phyloP scores from a whole-genome alignment of 129 eudicot genomes.

The Tagetes erecta region DNA sequence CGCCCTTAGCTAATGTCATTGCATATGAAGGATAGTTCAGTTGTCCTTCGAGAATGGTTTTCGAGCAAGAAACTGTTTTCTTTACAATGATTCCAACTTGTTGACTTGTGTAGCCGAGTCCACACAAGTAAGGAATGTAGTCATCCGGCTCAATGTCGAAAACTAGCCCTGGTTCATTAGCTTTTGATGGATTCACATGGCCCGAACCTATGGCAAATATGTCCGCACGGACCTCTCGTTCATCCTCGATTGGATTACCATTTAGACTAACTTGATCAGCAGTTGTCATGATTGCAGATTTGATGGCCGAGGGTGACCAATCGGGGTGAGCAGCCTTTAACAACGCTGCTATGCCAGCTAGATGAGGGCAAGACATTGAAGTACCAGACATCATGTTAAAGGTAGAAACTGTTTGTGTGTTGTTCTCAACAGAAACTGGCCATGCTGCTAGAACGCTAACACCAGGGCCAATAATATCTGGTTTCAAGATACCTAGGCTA shows the following conservation, averaged over 20 bases:
- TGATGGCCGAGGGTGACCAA: conserved; percentile 58
- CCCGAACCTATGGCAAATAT: conserved; percentile 50
- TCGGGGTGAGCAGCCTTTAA: conserved; percentile 45
- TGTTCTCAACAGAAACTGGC: conserved; percentile 47
- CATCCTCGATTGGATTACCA: conserved; percentile 37
- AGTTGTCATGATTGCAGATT: conserved; percentile 54
- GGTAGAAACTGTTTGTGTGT: conserved; percentile 20
- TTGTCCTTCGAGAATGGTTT: conserved; percentile 42
- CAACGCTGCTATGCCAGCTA: conserved; percentile 57
- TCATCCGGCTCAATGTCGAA: conserved; percentile 42
- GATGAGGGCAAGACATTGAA: conserved; percentile 72
- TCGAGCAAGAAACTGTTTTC: conserved; percentile 24
- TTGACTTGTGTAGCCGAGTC: conserved; percentile 45
- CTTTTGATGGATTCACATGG: conserved; percentile 53
- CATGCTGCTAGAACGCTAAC: conserved; percentile 60
- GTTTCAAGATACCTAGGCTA: conserved; percentile 59
- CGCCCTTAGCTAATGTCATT: conserved; percentile 24
- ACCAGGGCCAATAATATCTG: conserved; percentile 68
- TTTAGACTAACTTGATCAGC: conserved; percentile 45
- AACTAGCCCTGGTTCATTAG: conserved; percentile 47
- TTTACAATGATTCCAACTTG: conserved; percentile 35
- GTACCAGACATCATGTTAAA: conserved; percentile 52
- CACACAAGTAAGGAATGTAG: conserved; percentile 44
- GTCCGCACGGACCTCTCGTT: conserved; percentile 34
- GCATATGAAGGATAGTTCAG: conserved; percentile 55